Percentiles rank a stretch among this genome's conserved stretches.
These are phyloP conservation scores for Stagonosporopsis cucurbitacearum DNA, from an alignment of 2,329 filamentous ascomycete genomes.

Conservation along the genomic window DNA sequence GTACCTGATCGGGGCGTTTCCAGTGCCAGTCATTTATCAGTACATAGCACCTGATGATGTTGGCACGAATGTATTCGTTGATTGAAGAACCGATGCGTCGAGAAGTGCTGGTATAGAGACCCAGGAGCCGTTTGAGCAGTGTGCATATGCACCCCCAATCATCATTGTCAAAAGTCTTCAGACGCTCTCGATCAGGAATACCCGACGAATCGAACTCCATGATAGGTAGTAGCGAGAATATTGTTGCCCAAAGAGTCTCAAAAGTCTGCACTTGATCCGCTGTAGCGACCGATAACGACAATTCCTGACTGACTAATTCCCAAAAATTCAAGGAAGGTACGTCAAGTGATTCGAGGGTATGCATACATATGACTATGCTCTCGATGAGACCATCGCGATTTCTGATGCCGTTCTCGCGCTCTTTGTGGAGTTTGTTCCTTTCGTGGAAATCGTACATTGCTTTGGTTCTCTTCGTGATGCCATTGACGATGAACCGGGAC, in stretches of 20 bases:
- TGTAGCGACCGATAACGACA: conserved; percentile 24
- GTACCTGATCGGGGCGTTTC: conserved; percentile 61
- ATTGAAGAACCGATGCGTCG: conserved; percentile 51
- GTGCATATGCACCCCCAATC: conserved; percentile 59
- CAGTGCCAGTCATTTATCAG: conserved; percentile 64
- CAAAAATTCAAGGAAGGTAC: conserved; percentile 50
- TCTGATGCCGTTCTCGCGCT: conserved; percentile 58
- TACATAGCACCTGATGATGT: conserved; percentile 60
- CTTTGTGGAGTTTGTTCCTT: conserved; percentile 49
- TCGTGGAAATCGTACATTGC: conserved; percentile 55
- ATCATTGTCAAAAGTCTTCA: conserved; percentile 50
- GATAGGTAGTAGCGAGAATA: conserved; percentile 62
- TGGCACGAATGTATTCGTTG: conserved; percentile 61
- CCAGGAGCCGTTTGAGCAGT: conserved; percentile 57
- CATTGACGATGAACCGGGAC: conserved; percentile 47
- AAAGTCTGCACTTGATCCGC: conserved; percentile 40
- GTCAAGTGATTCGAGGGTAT: conserved; percentile 48
- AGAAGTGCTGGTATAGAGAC: conserved; percentile 54
- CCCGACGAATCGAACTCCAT: conserved; percentile 60
- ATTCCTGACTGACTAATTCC: conserved; percentile 51
- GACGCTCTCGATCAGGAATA: conserved; percentile 51
- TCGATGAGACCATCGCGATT: conserved; percentile 54
- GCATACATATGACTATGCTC: conserved; percentile 55
- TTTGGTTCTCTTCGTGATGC: conserved; percentile 44
- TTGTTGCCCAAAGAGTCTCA: conserved; percentile 50